Evolutionary conservation across 805 yeast species (phyloP).

Genomic region (Wickerhamomyces tratensis): DNA sequence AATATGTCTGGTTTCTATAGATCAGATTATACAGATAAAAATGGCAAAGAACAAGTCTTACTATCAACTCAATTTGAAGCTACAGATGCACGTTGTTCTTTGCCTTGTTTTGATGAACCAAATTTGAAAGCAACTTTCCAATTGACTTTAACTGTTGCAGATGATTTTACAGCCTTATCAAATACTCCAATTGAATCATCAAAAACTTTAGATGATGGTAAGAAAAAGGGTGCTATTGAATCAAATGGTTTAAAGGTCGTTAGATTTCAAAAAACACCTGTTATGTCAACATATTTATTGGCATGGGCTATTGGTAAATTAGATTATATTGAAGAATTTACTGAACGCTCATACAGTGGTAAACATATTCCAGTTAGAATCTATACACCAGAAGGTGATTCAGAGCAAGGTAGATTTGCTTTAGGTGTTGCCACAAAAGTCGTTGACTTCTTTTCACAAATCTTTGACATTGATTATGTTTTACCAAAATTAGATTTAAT

Average conservation of each 20-base stretch:
- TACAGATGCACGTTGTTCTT: slow-evolving; percentile 74
- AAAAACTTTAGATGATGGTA: slow-evolving; percentile 29
- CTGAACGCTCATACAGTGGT: slow-evolving; percentile 28
- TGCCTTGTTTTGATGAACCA: slow-evolving; percentile 83
- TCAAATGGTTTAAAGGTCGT: slow-evolving; percentile 16
- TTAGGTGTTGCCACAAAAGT: slow-evolving; percentile 69
- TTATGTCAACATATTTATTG: slow-evolving; percentile 73
- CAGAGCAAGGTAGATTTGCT: slow-evolving; percentile 59
- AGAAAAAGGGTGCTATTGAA: slow-evolving; percentile 38
- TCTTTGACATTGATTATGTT: slow-evolving; percentile 71
- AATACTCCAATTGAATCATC: slow-evolving; percentile 57
- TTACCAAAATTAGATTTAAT: slow-evolving; percentile 75
- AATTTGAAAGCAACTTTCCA: slow-evolving; percentile 67
- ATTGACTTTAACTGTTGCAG: slow-evolving; percentile 47
- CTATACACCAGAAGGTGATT: slow-evolving; percentile 71
- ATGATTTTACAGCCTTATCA: slow-evolving; percentile 47
- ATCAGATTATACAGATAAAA: slow-evolving; percentile 46
- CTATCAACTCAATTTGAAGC: slow-evolving; percentile 84
- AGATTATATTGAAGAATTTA: slow-evolving; percentile 48
- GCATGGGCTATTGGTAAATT: slow-evolving; percentile 80
- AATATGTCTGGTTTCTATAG: slow-evolving; percentile 79
- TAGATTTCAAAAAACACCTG: slow-evolving; percentile 61
- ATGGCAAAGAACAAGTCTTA: slow-evolving; percentile 59
- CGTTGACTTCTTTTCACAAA: slow-evolving; percentile 58
- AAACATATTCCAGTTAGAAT: slow-evolving; percentile 73